Percentiles rank a stretch among this genome's conserved stretches.
Conservation (phyloP, 768 basidiomycete genomes). For the Tulasnella sp. region DNA sequence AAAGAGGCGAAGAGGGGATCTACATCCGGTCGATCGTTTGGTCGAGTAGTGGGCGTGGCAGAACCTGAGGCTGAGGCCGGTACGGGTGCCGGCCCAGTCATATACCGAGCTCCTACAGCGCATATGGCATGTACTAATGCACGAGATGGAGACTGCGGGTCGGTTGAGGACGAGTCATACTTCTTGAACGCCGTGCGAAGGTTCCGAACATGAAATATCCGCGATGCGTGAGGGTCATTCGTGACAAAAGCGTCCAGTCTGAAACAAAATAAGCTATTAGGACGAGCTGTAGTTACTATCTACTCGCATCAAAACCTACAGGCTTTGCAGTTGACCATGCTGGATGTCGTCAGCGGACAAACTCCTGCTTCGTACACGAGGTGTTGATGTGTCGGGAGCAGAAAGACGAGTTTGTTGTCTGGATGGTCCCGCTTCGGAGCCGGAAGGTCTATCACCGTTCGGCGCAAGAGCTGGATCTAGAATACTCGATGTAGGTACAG, state of each 20-base stretch:
- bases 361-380: background rate
- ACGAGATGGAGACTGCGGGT: background rate
- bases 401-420: background rate
- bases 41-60: background rate
- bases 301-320: background rate
- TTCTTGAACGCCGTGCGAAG: background rate
- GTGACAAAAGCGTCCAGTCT: constrained; percentile 2
- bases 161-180: background rate
- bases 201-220: background rate
- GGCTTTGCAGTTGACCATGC: background rate
- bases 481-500: background rate
- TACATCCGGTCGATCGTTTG: background rate
- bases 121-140: constrained; percentile 11
- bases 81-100: background rate
- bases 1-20: background rate
- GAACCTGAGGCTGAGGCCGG: background rate
- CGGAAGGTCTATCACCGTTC: background rate
- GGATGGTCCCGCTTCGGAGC: background rate
- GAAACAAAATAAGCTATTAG: background rate
- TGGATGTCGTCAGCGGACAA: background rate
- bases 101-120: constrained; percentile 6
- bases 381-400: background rate
- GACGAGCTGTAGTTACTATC: background rate
- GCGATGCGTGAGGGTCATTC: constrained; percentile 5
- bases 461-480: background rate